phyloP scores from a whole-genome alignment of 2,329 filamentous ascomycete genomes.

The Aureobasidium zeae region DNA sequence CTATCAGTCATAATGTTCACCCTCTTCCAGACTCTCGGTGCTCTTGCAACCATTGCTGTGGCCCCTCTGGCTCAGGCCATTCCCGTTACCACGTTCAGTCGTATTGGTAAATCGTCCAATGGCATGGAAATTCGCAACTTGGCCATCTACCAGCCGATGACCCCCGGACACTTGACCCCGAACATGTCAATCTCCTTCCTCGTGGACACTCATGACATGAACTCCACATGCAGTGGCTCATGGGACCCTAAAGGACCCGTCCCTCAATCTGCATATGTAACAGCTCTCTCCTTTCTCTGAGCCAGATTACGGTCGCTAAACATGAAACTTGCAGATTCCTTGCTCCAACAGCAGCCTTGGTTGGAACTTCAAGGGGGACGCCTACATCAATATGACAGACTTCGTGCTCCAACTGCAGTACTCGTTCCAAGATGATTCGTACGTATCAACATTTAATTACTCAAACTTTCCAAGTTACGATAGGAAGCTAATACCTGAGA shows the following conservation, averaged over 20 bases:
- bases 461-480: too few species aligned
- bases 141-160: slow-evolving; percentile 1
- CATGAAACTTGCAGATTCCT: neutral
- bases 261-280: slow-evolving; percentile 13
- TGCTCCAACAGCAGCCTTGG: slow-evolving; percentile 14
- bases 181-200: slow-evolving; percentile 15
- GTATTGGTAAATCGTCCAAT: neutral
- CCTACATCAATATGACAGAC: slow-evolving; percentile 3
- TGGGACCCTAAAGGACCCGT: slow-evolving; percentile 12
- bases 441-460: neutral
- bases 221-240: slow-evolving; percentile 4
- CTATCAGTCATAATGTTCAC: slow-evolving; percentile 13
- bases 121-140: slow-evolving; percentile 8
- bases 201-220: neutral
- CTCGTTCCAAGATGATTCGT: slow-evolving; percentile 8
- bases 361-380: slow-evolving; percentile 16
- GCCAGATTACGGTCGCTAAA: neutral
- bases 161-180: neutral
- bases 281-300: neutral
- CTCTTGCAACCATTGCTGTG: slow-evolving; percentile 4
- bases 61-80: slow-evolving; percentile 2
- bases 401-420: slow-evolving; percentile 16
- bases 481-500: neutral
- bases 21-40: neutral
- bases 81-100: neutral